Conservation (phyloP, 169 alveolate genomes). For the Babesia ovis region DNA sequence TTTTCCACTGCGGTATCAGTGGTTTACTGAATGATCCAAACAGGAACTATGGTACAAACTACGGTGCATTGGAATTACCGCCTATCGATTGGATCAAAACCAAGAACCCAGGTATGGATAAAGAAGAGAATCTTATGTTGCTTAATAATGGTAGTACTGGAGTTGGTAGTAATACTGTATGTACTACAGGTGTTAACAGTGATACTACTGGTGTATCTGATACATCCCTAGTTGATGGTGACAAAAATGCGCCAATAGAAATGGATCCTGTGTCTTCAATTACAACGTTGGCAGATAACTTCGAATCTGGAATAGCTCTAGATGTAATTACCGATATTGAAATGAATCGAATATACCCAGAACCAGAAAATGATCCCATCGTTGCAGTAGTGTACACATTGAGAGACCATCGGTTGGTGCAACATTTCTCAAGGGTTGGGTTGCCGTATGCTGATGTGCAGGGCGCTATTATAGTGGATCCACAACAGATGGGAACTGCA, state of each 20-base stretch:
- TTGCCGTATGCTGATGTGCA: conserved; percentile 38
- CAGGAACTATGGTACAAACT: neutral
- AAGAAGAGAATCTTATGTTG: neutral
- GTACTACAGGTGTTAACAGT: neutral
- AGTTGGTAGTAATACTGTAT: neutral
- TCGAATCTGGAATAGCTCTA: conserved; percentile 20
- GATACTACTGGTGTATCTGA: neutral
- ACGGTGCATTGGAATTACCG: neutral
- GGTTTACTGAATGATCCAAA: neutral
- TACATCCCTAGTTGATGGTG: neutral
- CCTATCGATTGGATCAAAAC: neutral
- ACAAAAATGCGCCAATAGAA: conserved; percentile 1
- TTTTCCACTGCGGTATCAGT: conserved; percentile 4
- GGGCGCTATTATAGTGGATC: conserved; percentile 32
- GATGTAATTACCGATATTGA: conserved; percentile 31
- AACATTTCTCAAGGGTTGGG: neutral
- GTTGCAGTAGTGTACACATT: conserved; percentile 27
- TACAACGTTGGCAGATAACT: conserved; percentile 1
- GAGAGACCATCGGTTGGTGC: conserved; percentile 19
- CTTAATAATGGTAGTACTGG: neutral
- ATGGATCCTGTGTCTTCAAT: conserved; percentile 5
- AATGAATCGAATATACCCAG: conserved; percentile 10
- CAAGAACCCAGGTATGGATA: neutral
- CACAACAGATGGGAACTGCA: neutral
- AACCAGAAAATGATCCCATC: conserved; percentile 11